Conservation (phyloP, 164 flowering plant species). For the Cinnamomum micranthum region DNA sequence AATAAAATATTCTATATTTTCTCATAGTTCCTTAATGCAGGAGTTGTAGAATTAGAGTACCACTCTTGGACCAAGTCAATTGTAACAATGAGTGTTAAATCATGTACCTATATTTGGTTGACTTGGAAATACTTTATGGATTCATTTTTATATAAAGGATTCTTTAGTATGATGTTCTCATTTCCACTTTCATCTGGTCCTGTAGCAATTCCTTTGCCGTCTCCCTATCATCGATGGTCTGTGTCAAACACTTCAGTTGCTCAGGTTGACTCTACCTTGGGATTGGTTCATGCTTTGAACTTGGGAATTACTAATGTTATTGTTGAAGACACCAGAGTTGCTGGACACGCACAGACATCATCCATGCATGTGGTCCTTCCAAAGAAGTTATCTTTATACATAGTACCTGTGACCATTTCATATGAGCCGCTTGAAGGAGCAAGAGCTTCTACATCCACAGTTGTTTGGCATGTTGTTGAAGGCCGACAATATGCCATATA, state of each 20-base stretch:
- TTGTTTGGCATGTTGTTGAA: conserved; percentile 64
- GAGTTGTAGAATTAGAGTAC: no score
- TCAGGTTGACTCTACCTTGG: conserved; percentile 52
- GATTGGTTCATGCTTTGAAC: conserved; percentile 47
- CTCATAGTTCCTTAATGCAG: no score
- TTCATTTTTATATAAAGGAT: no score
- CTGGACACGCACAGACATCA: conserved; percentile 72
- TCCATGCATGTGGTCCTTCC: conserved; percentile 84
- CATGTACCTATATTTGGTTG: background rate
- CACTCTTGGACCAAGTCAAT: no score
- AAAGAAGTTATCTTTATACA: conserved; percentile 49
- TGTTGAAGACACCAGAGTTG: conserved; percentile 85
- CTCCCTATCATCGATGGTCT: conserved; percentile 78
- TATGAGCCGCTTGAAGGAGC: conserved; percentile 53
- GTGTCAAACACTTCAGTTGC: conserved; percentile 69
- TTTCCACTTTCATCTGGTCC: conserved; percentile 10
- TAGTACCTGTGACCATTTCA: conserved; percentile 49
- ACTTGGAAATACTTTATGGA: background rate
- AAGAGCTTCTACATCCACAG: conserved; percentile 39
- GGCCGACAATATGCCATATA: conserved; percentile 65
- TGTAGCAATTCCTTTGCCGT: conserved; percentile 69
- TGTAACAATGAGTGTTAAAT: background rate
- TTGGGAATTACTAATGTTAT: conserved; percentile 63
- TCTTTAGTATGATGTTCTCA: conserved; percentile 2
- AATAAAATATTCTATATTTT: no score